Conservation (phyloP, 345 rosid species). For the Moricandia arvensis region DNA sequence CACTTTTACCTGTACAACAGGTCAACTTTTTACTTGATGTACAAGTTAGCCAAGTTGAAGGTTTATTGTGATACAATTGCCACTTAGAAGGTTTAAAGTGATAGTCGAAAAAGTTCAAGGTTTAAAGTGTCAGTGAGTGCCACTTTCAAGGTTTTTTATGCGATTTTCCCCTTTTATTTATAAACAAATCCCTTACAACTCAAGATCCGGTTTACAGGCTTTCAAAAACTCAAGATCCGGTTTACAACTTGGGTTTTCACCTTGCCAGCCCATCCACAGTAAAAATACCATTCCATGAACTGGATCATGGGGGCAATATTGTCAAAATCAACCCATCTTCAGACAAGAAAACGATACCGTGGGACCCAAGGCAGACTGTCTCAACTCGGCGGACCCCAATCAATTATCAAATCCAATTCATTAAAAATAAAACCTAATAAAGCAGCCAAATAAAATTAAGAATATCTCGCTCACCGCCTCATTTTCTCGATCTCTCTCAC, state of each 20-base stretch:
- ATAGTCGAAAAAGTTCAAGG: too few relatives aligned
- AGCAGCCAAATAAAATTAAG: neutral
- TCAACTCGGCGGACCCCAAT: constrained; percentile 17
- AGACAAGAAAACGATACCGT: neutral
- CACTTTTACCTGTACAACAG: too few relatives aligned
- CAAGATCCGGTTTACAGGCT: neutral
- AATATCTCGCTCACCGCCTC: constrained; percentile 5
- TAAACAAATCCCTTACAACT: neutral
- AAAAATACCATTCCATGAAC: neutral
- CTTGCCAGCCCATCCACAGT: neutral
- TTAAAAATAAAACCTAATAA: constrained; percentile 3
- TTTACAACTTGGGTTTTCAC: neutral
- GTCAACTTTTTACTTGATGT: too few relatives aligned
- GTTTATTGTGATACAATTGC: too few relatives aligned
- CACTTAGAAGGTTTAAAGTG: too few relatives aligned
- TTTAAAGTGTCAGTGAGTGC: too few relatives aligned
- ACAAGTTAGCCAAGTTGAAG: too few relatives aligned
- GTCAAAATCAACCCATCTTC: neutral
- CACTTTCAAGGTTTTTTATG: too few relatives aligned
- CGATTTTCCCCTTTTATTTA: too few relatives aligned
- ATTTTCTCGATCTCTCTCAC: neutral
- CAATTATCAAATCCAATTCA: neutral
- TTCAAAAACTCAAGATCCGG: neutral
- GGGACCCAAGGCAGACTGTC: constrained; percentile 16
- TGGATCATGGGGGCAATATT: neutral